These are phyloP conservation scores for Raddia guianensis DNA, from an alignment of 176 grass and related monocot species.

Conservation along the genomic window DNA sequence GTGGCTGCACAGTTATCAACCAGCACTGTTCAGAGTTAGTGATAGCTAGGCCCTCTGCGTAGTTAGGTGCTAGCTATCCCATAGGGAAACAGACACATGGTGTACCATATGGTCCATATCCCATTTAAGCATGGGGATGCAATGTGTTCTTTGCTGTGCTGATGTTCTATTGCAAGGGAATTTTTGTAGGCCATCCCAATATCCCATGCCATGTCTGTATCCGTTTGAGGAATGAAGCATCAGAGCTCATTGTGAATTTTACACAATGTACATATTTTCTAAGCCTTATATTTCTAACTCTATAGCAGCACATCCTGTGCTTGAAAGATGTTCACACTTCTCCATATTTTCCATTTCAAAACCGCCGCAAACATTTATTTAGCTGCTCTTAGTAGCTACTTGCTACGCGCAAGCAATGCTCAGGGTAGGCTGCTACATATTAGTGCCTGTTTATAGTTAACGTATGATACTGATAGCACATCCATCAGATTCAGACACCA, in stretches of 20 bases:
- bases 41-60: not conserved
- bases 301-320: not conserved
- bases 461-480: not conserved
- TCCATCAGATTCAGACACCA: not conserved
- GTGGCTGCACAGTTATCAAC: not conserved
- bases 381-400: not conserved
- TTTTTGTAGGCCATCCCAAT: not conserved
- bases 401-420: constrained; percentile 15
- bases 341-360: constrained; percentile 21
- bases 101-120: not conserved
- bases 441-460: not conserved
- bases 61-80: constrained; percentile 12
- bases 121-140: constrained; percentile 17
- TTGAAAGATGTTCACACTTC: not conserved
- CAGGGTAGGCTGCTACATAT: not conserved
- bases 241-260: not conserved
- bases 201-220: not conserved
- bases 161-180: not conserved
- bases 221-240: not conserved
- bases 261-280: not conserved
- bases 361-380: constrained; percentile 20
- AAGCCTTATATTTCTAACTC: not conserved
- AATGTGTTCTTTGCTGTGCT: constrained; percentile 15
- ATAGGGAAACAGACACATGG: not conserved
- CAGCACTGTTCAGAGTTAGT: not conserved